A percentile compares a stretch with the other conserved stretches of the same genome.
These are phyloP conservation scores for Thelephora terrestris DNA, from an alignment of 1,284 basidiomycete genomes.

Conservation along the genomic window DNA sequence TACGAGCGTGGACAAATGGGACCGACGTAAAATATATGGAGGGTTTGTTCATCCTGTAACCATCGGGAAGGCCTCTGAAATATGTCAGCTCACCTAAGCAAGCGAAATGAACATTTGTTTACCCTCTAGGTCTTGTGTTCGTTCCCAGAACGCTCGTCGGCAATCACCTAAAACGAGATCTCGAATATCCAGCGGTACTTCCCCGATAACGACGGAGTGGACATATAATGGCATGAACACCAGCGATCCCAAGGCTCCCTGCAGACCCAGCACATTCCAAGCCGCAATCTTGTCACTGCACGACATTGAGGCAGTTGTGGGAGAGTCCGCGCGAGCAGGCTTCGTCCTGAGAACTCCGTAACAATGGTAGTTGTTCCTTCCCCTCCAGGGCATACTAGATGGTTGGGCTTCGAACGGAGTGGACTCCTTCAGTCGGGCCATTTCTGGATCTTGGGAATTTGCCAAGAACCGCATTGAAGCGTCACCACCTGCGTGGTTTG, in stretches of 20 bases:
- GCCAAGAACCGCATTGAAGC: constrained; percentile 78
- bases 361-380: constrained; percentile 68
- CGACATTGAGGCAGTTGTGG: constrained; percentile 72
- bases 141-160: constrained; percentile 47
- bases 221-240: constrained; percentile 61
- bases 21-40: constrained; percentile 44
- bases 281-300: constrained; percentile 88
- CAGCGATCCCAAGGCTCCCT: constrained; percentile 61
- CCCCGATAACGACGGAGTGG: constrained; percentile 57
- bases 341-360: constrained; percentile 79
- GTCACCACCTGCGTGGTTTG: constrained; percentile 55
- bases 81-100: not conserved
- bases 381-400: constrained; percentile 44
- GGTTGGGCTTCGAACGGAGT: constrained; percentile 26
- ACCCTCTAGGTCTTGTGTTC: constrained; percentile 32
- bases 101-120: constrained; percentile 3
- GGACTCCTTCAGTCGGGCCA: constrained; percentile 59
- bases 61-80: constrained; percentile 25
- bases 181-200: constrained; percentile 37
- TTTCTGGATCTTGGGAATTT: constrained; percentile 53
- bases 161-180: constrained; percentile 42
- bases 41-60: constrained; percentile 40
- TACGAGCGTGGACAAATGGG: constrained; percentile 51
- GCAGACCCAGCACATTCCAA: constrained; percentile 78
- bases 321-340: constrained; percentile 80